Conservation (phyloP, 805 yeast species). For the Saccharomycopsis sp. region DNA sequence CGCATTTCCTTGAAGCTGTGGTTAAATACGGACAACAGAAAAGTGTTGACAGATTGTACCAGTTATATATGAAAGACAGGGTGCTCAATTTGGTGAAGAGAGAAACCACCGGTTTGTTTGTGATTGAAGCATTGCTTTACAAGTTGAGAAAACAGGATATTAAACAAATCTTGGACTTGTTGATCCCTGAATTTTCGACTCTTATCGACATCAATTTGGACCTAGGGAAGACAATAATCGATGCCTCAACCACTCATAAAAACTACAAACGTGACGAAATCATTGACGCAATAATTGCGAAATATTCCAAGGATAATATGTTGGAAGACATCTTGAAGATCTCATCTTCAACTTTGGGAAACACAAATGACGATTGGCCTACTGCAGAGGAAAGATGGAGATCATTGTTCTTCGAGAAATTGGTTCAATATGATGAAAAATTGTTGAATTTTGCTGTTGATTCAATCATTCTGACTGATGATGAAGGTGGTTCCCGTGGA, state of each 20-base stretch:
- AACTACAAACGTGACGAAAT: constrained; percentile 57
- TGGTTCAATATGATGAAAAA: constrained; percentile 59
- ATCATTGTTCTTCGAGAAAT: constrained; percentile 63
- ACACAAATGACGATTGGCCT: constrained; percentile 85
- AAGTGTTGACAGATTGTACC: constrained; percentile 64
- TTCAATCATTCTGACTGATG: constrained; percentile 40
- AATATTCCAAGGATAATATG: constrained; percentile 30
- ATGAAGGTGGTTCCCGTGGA: not conserved
- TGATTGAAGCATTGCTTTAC: constrained; percentile 63
- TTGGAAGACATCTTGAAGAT: constrained; percentile 63
- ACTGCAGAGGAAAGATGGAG: constrained; percentile 84
- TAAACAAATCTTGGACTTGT: constrained; percentile 51
- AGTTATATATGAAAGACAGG: constrained; percentile 66
- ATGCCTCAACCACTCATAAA: constrained; percentile 53
- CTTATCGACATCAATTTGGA: constrained; percentile 64
- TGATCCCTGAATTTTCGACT: constrained; percentile 60
- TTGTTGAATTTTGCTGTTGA: constrained; percentile 55
- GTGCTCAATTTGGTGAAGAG: constrained; percentile 68
- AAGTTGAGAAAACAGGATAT: constrained; percentile 60
- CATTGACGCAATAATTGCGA: constrained; percentile 41
- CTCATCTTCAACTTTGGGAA: constrained; percentile 68
- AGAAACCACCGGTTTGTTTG: constrained; percentile 78
- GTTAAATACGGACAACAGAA: constrained; percentile 60
- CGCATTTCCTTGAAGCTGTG: constrained; percentile 78
- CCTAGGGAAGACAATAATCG: constrained; percentile 58